Conservation (phyloP, 306 rosid species). For the Vigna nakashimae region DNA sequence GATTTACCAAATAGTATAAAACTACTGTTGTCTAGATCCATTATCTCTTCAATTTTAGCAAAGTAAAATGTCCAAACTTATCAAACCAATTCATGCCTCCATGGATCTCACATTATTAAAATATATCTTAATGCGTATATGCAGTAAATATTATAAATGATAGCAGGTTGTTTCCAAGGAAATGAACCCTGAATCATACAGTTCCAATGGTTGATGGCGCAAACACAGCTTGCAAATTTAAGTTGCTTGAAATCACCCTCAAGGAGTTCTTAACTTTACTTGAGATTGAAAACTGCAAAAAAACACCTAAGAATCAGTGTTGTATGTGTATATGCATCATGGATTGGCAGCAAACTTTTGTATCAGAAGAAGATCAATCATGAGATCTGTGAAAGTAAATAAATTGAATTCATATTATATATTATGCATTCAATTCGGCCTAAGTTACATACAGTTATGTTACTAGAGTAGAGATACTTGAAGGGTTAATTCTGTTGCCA, state of each 20-base stretch:
- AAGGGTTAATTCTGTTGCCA: background rate
- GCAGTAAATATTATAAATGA: conserved; percentile 11
- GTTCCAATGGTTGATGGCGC: conserved; percentile 89
- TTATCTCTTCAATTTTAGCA: too few species aligned
- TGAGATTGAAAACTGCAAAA: conserved; percentile 48
- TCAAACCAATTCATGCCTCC: background rate
- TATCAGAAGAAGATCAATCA: background rate
- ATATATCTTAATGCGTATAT: background rate
- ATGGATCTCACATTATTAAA: background rate
- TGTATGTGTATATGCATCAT: background rate
- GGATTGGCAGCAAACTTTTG: background rate
- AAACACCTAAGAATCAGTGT: conserved; percentile 5
- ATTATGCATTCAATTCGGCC: background rate
- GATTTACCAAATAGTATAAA: background rate
- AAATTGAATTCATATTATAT: background rate
- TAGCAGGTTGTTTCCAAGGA: background rate
- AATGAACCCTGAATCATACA: conserved; percentile 50
- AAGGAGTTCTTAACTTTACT: conserved; percentile 45
- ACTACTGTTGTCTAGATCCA: background rate
- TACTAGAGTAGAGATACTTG: background rate
- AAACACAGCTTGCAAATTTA: conserved; percentile 70
- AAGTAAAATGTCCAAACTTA: too few species aligned
- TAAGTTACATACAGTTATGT: background rate
- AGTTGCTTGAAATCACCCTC: conserved; percentile 37
- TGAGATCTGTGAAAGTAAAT: background rate